Evolutionary conservation across 371 early-diverging fungal species (phyloP).

Genomic region (Synchytrium microbalum): DNA sequence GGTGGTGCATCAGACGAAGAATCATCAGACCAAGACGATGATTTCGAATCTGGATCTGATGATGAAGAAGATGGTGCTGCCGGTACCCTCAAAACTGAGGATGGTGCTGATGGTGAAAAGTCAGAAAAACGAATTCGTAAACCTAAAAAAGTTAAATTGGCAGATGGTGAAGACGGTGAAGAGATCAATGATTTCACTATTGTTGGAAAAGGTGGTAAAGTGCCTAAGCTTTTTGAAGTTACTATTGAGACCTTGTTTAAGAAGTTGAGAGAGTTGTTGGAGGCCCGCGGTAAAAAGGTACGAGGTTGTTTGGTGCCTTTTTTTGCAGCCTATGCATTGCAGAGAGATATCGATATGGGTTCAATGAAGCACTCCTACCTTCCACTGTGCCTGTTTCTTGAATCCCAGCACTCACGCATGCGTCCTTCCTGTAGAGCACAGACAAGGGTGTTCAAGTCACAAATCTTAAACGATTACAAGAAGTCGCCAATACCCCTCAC

Average conservation of each 20-base stretch:
- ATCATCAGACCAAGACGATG: slow-evolving; percentile 9
- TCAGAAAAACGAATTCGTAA: slow-evolving; percentile 6
- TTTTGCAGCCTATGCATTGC: not conserved
- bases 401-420: not conserved
- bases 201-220: slow-evolving; percentile 78
- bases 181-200: slow-evolving; percentile 66
- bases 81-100: slow-evolving; percentile 10
- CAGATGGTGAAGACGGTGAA: slow-evolving; percentile 27
- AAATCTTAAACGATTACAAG: slow-evolving; percentile 59
- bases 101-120: slow-evolving; percentile 10
- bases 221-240: slow-evolving; percentile 33
- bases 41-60: slow-evolving; percentile 20
- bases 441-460: slow-evolving; percentile 72
- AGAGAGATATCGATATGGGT: no score
- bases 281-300: slow-evolving; percentile 89
- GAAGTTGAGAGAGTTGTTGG: slow-evolving; percentile 68
- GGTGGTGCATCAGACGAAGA: slow-evolving; percentile 3
- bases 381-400: no score
- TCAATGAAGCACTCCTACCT: no score
- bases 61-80: slow-evolving; percentile 14
- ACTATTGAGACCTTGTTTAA: slow-evolving; percentile 72
- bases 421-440: slow-evolving; percentile 55
- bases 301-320: not conserved
- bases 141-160: slow-evolving; percentile 13
- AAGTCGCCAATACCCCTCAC: slow-evolving; percentile 60